Evolutionary conservation across 176 grass and related monocot genomes (phyloP).

Genomic region (Luzula sylvatica): DNA sequence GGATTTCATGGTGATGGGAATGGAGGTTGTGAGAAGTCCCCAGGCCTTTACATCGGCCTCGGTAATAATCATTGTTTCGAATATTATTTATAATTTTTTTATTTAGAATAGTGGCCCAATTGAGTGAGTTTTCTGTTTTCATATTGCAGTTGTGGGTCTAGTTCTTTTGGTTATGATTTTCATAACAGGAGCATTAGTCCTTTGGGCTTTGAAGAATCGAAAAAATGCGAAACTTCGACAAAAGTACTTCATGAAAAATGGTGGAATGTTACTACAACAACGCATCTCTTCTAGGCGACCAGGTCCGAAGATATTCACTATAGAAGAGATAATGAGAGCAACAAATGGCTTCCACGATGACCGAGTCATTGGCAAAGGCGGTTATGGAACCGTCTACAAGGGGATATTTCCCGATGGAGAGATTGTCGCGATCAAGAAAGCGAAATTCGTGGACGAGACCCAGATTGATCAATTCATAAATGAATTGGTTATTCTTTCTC

Average conservation of each 20-base stretch:
- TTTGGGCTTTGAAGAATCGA: conserved; percentile 3
- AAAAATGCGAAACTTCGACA: not conserved
- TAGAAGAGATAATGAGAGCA: conserved; percentile 17
- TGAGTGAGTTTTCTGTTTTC: not conserved
- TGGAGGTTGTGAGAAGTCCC: not conserved
- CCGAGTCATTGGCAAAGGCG: conserved; percentile 19
- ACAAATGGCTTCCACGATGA: too few species aligned
- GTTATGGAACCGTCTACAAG: conserved; percentile 9
- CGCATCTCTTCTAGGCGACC: not conserved
- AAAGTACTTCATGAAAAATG: conserved; percentile 15
- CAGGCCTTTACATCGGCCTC: not conserved
- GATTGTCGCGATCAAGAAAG: conserved; percentile 25
- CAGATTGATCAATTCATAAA: conserved; percentile 14
- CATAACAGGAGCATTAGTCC: not conserved
- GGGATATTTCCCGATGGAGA: conserved; percentile 9
- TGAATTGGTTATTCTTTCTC: conserved; percentile 14
- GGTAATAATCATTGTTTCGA: not conserved
- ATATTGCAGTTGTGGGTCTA: not conserved
- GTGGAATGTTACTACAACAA: conserved; percentile 11
- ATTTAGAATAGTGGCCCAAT: not conserved
- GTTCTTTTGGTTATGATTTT: not conserved
- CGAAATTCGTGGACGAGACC: conserved; percentile 6
- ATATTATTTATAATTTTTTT: not conserved
- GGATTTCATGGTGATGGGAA: conserved; percentile 16
- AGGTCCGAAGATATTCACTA: conserved; percentile 1